Conservation (phyloP, 768 basidiomycete genomes). For the Termitomyces sp. region DNA sequence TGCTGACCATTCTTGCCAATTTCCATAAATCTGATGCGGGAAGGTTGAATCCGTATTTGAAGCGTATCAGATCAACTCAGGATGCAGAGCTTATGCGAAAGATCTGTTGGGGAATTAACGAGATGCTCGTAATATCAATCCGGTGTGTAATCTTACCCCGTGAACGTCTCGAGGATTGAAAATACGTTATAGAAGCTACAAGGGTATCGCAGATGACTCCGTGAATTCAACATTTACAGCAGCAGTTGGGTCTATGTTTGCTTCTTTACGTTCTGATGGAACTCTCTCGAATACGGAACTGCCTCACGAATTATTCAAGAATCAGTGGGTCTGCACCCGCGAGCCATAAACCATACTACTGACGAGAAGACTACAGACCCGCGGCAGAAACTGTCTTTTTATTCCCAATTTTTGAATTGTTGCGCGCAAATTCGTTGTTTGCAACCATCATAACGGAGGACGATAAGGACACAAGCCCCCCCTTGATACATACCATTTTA, state of each 20-base stretch:
- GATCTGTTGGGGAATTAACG: slow-evolving; percentile 54
- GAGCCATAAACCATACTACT: not conserved
- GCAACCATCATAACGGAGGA: slow-evolving; percentile 40
- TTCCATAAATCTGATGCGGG: slow-evolving; percentile 73
- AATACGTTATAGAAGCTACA: slow-evolving; percentile 46
- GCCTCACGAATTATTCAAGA: slow-evolving; percentile 52
- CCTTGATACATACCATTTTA: slow-evolving; percentile 45
- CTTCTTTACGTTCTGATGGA: slow-evolving; percentile 51
- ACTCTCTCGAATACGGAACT: slow-evolving; percentile 46
- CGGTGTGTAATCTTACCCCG: slow-evolving; percentile 33
- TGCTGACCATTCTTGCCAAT: slow-evolving; percentile 63
- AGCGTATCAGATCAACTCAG: slow-evolving; percentile 41
- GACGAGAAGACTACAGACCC: slow-evolving; percentile 39
- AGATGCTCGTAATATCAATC: slow-evolving; percentile 45
- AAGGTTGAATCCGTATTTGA: slow-evolving; percentile 64
- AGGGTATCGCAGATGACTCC: slow-evolving; percentile 48
- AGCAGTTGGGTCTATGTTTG: slow-evolving; percentile 50
- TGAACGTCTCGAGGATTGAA: not conserved
- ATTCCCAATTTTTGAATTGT: slow-evolving; percentile 60
- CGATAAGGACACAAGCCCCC: slow-evolving; percentile 24
- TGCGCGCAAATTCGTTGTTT: slow-evolving; percentile 49
- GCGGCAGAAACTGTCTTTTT: slow-evolving; percentile 57
- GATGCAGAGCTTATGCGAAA: slow-evolving; percentile 54
- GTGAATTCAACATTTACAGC: slow-evolving; percentile 44
- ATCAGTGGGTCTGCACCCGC: slow-evolving; percentile 37